Evolutionary conservation across 768 basidiomycete genomes (phyloP), one percentile per base, ranked within the genome.

Genomic region (Pisolithus sp.): DNA sequence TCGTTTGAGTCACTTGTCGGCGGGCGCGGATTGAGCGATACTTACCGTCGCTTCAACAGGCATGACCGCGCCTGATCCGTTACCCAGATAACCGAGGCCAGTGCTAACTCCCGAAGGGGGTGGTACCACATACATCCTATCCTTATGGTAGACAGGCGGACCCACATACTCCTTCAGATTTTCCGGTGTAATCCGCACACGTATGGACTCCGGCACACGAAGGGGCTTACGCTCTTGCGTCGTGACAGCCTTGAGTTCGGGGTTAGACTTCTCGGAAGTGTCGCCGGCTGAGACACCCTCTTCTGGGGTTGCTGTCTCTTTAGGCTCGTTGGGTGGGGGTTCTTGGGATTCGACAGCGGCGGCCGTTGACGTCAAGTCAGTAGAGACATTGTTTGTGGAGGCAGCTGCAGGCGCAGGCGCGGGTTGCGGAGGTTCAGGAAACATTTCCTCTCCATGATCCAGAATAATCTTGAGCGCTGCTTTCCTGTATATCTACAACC

Each of bases 81-180:
- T 98, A 1, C 95, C 95, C 23, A 95, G 74, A 68, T 98, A 98
- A 3, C 96, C 96, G 4, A 99, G 71, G 17, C 96, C 96, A 13
- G 93, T 96, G 62, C 85, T 88, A 30, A 99, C 96, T 31, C 96
- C 96, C 3, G 92, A 81, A 1, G 95, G 95, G 0, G 92, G 90
- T 1, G 81, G 70, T 31, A 73, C 72, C 13, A 78, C 76, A 60
- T 96, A 99, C 77, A 99, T 80, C 54, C 95, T 71, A 61, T 98
- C 95, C 69, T 91, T 91, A 68, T 97, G 91, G 67, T 96, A 98
- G 42, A 96, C 76, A 7, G 90, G 90, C 13, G 95, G 93, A 0
- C 96, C 96, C 34, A 99, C 94, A 57, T 97, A 99, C 53, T 95
- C 94, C 69, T 94, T 91, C 60, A 99, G 66, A 57, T 91, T 95